Evolutionary conservation across 208 protist species (phyloP), one percentile per base, ranked within the genome.

Genomic region (Wallacemonas collosoma): DNA sequence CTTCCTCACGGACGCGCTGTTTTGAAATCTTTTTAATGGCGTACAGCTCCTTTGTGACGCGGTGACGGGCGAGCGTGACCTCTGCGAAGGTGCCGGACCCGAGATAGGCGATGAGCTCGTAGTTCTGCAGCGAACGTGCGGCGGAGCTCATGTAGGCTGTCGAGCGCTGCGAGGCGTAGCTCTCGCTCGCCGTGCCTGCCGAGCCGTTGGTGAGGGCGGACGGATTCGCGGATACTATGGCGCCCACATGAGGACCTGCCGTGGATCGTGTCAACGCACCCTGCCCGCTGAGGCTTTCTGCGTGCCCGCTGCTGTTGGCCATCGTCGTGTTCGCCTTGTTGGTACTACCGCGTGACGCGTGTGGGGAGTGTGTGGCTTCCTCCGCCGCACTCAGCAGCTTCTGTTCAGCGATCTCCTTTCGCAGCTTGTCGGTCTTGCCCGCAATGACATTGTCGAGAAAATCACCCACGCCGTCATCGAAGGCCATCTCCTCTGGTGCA

Each of bases 1-100:
- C 84, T 53, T 88, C 87, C 77, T 96, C 82, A 56, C 83, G 73
- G 72, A 96, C 86, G 58, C 90, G 90, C 75, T 81, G 76, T 75
- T 96, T 96, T 0, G 82, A 91, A 63, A 96, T 96, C 56, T 93
- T 94, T 70, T 96, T 96, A 35, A 96, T 79, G 0, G 91, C 89
- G 73, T 84, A 96, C n/a, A 91, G 77, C 66, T 90, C 79, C 6
- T 76, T 50, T 8, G 85, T 94, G n/a, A 70, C 56, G 9, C 83
- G 81, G 68, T 88, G 85, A 36, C 91, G 82, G 35, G 91, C 91
- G 40, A 96, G 77, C 11, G 91, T 96, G 36, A 96, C 91, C 71
- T 96, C 91, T 3, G 89, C 87, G 72, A 96, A 96, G 55, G 86
- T 87, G 56, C 91, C 91, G 43, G 55, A 84, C 58, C 91, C 91